These are phyloP conservation scores for Eucalyptus victrix DNA, from an alignment of 345 rosid genomes.

Conservation along the genomic window DNA sequence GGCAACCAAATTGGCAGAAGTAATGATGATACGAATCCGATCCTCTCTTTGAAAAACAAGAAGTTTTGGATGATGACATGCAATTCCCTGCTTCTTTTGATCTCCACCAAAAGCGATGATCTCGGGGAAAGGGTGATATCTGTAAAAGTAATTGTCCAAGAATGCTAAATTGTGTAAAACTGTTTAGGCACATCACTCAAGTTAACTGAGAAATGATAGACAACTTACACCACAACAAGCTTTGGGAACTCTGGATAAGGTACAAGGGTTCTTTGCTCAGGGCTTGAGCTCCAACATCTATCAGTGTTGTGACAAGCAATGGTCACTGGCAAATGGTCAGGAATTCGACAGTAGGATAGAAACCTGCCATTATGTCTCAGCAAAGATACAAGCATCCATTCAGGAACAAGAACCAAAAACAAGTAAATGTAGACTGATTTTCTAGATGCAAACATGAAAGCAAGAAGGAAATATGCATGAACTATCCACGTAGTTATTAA, in stretches of 20 bases:
- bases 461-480: neutral
- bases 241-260: constrained; percentile 70
- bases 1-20: constrained; percentile 82
- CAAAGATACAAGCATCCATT: neutral
- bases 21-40: constrained; percentile 52
- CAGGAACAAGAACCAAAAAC: neutral
- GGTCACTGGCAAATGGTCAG: constrained; percentile 66
- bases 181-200: neutral
- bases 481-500: neutral
- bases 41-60: constrained; percentile 75
- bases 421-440: neutral
- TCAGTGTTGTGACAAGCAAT: constrained; percentile 74
- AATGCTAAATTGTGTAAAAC: neutral
- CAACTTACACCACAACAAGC: constrained; percentile 60
- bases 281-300: constrained; percentile 70
- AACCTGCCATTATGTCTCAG: constrained; percentile 32
- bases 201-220: neutral
- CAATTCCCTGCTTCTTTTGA: constrained; percentile 69
- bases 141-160: constrained; percentile 6
- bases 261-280: constrained; percentile 39
- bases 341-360: constrained; percentile 59
- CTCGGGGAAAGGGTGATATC: constrained; percentile 85
- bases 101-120: constrained; percentile 82
- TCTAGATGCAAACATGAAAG: neutral
- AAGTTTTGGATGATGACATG: constrained; percentile 93